Conservation (phyloP, 192 early-diverging fungal species). For the Obelidium mucronatum region DNA sequence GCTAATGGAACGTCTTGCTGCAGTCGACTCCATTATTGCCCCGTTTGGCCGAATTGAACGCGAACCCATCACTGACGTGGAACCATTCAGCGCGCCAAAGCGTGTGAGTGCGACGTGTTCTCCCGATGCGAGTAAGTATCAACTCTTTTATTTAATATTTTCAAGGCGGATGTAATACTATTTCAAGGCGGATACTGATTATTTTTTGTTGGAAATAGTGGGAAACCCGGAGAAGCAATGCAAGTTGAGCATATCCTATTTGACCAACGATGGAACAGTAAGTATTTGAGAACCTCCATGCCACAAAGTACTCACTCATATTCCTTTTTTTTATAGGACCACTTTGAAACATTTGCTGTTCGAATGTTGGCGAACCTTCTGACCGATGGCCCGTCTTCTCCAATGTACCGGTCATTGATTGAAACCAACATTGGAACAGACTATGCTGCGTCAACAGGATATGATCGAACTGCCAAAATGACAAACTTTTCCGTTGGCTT, state of each 20-base stretch:
- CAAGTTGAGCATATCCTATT: conserved; percentile 39
- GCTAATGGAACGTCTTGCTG: conserved; percentile 75
- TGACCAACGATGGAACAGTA: conserved; percentile 69
- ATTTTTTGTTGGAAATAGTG: conserved; percentile 15
- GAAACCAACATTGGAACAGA: conserved; percentile 89
- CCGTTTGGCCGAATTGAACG: conserved; percentile 56
- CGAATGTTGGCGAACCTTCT: conserved; percentile 80
- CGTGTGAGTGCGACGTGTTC: conserved; percentile 63
- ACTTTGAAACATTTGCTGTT: conserved; percentile 85
- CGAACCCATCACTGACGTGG: conserved; percentile 51
- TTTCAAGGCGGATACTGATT: too few species aligned
- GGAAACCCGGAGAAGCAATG: conserved; percentile 63
- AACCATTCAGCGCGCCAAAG: conserved; percentile 46
- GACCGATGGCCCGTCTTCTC: conserved; percentile 86
- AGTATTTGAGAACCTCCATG: conserved; percentile 5
- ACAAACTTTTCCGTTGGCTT: conserved; percentile 81
- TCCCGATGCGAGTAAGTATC: conserved; percentile 61
- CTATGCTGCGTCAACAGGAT: conserved; percentile 92
- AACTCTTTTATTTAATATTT: background rate
- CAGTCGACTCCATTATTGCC: conserved; percentile 70
- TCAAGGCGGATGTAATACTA: background rate
- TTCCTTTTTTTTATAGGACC: conserved; percentile 62
- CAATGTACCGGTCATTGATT: conserved; percentile 94
- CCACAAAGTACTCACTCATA: background rate
- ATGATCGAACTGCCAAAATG: conserved; percentile 67